phyloP scores from a whole-genome alignment of 306 rosid species.

The Trifolium fragiferum region DNA sequence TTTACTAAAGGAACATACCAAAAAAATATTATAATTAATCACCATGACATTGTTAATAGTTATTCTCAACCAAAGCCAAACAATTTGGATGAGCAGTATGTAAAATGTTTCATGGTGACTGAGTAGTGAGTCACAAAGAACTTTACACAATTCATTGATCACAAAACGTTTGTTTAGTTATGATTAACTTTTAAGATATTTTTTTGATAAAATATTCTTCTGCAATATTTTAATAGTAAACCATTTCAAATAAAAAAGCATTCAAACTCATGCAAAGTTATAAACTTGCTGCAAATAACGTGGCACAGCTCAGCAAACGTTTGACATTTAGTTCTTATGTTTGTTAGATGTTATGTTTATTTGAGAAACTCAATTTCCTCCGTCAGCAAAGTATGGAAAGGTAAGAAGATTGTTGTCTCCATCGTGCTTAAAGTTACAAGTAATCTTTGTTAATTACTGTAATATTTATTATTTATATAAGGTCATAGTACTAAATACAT shows the following conservation, averaged over 20 bases:
- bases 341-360: not conserved
- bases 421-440: constrained; percentile 27
- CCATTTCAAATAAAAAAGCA: not conserved
- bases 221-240: not conserved
- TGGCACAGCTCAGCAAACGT: constrained; percentile 6
- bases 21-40: not conserved
- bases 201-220: not conserved
- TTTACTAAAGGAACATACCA: constrained; percentile 6
- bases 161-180: not conserved
- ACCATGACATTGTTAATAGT: not conserved
- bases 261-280: constrained; percentile 12
- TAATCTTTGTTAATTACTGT: not conserved
- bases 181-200: not conserved
- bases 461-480: not conserved
- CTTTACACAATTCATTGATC: not conserved
- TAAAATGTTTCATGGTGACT: constrained; percentile 4
- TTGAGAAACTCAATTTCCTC: constrained; percentile 24
- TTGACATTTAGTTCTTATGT: constrained; percentile 12
- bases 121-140: constrained; percentile 23
- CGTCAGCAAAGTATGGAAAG: constrained; percentile 11
- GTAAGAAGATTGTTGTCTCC: constrained; percentile 29
- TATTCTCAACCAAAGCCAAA: constrained; percentile 6
- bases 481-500: not conserved
- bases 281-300: constrained; percentile 7
- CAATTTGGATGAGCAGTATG: constrained; percentile 4